A percentile compares a stretch with the other conserved stretches of the same genome.
phyloP scores from a whole-genome alignment of 805 yeast genomes.

The Lipomyces kockii region DNA sequence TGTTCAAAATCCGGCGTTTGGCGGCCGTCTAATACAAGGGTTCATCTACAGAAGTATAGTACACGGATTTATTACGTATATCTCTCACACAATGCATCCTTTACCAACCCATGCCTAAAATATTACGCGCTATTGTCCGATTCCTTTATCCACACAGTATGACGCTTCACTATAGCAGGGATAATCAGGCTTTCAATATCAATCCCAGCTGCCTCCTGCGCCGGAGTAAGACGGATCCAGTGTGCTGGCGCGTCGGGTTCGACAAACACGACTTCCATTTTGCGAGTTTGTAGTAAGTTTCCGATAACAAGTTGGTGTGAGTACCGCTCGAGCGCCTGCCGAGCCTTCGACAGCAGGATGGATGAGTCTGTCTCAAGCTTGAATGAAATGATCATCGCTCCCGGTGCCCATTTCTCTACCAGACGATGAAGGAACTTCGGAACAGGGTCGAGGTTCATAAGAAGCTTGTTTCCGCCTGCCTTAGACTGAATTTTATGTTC shows the following conservation, averaged over 20 bases:
- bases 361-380: constrained; percentile 85
- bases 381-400: constrained; percentile 91
- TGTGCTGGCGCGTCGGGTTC: constrained; percentile 50
- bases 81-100: background rate
- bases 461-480: constrained; percentile 69
- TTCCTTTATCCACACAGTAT: constrained; percentile 60
- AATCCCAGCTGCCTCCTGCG: constrained; percentile 49
- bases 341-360: constrained; percentile 74
- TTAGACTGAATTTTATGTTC: constrained; percentile 94
- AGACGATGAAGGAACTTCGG: constrained; percentile 89
- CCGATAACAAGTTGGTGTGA: constrained; percentile 95
- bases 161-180: constrained; percentile 72
- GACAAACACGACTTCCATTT: constrained; percentile 85
- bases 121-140: background rate
- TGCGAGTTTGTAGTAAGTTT: constrained; percentile 85
- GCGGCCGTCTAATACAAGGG: too few species aligned
- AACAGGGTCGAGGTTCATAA: constrained; percentile 89
- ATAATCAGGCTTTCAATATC: constrained; percentile 83
- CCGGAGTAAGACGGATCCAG: constrained; percentile 47
- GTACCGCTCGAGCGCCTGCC: constrained; percentile 78
- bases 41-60: background rate
- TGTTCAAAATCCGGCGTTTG: too few species aligned
- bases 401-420: constrained; percentile 93
- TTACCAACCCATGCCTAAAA: background rate
- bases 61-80: background rate